Conservation (phyloP, 345 rosid genomes). For the Heritiera fomes region DNA sequence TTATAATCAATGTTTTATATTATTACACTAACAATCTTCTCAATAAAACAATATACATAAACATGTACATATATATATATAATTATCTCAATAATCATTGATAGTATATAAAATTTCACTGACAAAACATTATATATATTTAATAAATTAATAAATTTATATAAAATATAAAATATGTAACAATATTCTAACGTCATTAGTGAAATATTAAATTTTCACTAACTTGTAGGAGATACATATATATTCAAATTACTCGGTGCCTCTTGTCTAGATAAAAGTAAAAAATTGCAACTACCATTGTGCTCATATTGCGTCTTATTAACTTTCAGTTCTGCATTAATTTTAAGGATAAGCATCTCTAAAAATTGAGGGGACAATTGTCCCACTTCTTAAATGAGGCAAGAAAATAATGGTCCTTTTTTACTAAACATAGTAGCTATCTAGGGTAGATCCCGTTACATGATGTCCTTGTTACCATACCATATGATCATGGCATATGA, state of each 20-base stretch:
- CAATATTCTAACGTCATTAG: no score
- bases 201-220: no score
- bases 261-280: background rate
- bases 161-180: no score
- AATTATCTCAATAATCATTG: no score
- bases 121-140: no score
- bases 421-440: background rate
- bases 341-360: background rate
- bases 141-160: no score
- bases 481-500: background rate
- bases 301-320: background rate
- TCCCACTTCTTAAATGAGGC: constrained; percentile 9
- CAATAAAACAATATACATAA: no score
- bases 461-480: background rate
- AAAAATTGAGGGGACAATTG: constrained; percentile 8
- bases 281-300: background rate
- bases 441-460: background rate
- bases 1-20: background rate
- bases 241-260: no score
- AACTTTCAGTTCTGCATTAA: background rate
- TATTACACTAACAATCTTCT: background rate
- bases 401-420: constrained; percentile 1
- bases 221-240: no score
- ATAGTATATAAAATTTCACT: no score
- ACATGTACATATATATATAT: no score